Percentiles rank a stretch among this genome's conserved stretches.
phyloP scores from a whole-genome alignment of 108 stramenopile species.

The Discostella stelligeroides region DNA sequence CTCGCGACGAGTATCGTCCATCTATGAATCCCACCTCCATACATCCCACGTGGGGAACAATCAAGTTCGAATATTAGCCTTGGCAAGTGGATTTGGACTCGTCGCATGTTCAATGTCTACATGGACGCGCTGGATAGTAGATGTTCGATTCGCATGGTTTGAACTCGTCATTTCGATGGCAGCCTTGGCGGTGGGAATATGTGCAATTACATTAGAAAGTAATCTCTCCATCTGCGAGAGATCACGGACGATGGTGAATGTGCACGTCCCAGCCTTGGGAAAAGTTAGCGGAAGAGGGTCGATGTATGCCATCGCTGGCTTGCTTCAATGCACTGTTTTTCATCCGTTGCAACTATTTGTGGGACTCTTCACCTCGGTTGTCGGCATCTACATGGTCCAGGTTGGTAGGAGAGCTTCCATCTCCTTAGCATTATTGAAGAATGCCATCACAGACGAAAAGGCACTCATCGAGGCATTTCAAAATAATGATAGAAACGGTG shows the following conservation, averaged over 20 bases:
- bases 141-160: conserved; percentile 14
- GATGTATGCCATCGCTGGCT: conserved; percentile 21
- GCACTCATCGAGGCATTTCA: conserved; percentile 50
- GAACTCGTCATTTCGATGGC: conserved; percentile 12
- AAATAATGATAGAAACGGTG: conserved; percentile 43
- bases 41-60: conserved; percentile 6
- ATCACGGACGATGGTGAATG: background rate
- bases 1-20: conserved; percentile 14
- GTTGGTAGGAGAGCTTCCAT: conserved; percentile 15
- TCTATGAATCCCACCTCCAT: conserved; percentile 4
- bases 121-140: conserved; percentile 12
- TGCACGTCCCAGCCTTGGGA: conserved; percentile 3
- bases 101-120: conserved; percentile 12
- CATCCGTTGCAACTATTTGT: conserved; percentile 18
- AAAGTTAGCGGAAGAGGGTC: conserved; percentile 21
- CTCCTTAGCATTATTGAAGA: conserved; percentile 22
- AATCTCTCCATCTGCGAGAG: conserved; percentile 7
- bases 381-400: conserved; percentile 20
- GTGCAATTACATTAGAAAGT: conserved; percentile 31
- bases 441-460: conserved; percentile 51
- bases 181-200: conserved; percentile 13
- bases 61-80: conserved; percentile 24
- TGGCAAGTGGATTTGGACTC: conserved; percentile 29
- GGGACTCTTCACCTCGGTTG: conserved; percentile 20
- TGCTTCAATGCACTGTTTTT: conserved; percentile 19